These are phyloP conservation scores for Phytophthora syringae DNA, from an alignment of 352 stramenopile genomes.

Conservation along the genomic window DNA sequence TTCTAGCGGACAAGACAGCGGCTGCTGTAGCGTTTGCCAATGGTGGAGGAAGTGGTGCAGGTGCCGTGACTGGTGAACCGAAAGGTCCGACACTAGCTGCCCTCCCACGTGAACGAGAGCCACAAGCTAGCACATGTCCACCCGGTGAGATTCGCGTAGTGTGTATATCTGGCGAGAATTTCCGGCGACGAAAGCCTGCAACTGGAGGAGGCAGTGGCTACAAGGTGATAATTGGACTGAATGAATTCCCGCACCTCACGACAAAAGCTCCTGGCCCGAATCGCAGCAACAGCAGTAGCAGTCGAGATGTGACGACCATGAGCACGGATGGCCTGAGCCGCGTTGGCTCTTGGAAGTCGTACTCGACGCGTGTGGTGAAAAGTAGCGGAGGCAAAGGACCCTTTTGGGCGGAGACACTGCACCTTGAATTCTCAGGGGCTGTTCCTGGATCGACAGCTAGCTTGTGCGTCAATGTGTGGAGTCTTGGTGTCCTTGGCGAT, in stretches of 20 bases:
- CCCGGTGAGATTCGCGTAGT: slow-evolving; percentile 84
- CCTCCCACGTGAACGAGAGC: slow-evolving; percentile 70
- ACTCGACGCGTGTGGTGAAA: slow-evolving; percentile 70
- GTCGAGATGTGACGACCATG: slow-evolving; percentile 28
- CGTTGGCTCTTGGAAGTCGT: slow-evolving; percentile 66
- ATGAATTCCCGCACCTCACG: slow-evolving; percentile 74
- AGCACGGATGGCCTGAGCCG: slow-evolving; percentile 52
- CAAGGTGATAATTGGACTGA: slow-evolving; percentile 75
- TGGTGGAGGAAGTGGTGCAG: slow-evolving; percentile 29
- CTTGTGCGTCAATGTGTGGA: slow-evolving; percentile 83
- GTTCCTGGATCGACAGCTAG: slow-evolving; percentile 78
- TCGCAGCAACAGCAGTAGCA: slow-evolving; percentile 19
- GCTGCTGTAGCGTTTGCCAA: slow-evolving; percentile 78
- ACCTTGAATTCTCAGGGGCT: slow-evolving; percentile 76
- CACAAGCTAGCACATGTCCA: slow-evolving; percentile 64
- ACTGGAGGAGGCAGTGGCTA: slow-evolving; percentile 60
- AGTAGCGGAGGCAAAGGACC: slow-evolving; percentile 51
- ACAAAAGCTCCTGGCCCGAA: slow-evolving; percentile 45
- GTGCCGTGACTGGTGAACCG: slow-evolving; percentile 50
- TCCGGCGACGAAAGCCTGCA: slow-evolving; percentile 35
- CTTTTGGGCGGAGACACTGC: slow-evolving; percentile 83
- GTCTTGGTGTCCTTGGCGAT: slow-evolving; percentile 76
- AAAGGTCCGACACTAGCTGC: slow-evolving; percentile 50
- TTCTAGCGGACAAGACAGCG: slow-evolving; percentile 84
- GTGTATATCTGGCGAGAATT: slow-evolving; percentile 69